phyloP scores from a whole-genome alignment of 2,329 filamentous ascomycete species.

The Xylariaceae sp. region DNA sequence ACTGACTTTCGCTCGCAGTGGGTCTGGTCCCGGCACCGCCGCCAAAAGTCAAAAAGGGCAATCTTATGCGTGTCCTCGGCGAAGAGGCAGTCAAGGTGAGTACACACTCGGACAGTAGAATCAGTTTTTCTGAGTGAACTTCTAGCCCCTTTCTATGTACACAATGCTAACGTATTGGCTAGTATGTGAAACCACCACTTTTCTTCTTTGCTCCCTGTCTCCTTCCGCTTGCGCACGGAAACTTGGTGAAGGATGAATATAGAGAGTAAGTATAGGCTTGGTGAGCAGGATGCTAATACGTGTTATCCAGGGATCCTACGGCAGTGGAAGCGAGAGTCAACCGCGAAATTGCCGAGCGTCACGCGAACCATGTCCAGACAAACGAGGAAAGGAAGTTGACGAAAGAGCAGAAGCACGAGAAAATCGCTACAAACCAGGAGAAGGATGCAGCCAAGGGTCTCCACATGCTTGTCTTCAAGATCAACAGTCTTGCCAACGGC shows the following conservation, averaged over 20 bases:
- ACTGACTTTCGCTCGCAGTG: conserved; percentile 42
- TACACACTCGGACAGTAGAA: background rate
- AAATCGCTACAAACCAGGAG: conserved; percentile 79
- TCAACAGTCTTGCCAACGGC: conserved; percentile 86
- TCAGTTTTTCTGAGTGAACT: background rate
- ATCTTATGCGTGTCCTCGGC: conserved; percentile 95
- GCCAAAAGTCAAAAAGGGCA: conserved; percentile 95
- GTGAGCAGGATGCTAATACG: background rate
- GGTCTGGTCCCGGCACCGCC: conserved; percentile 88
- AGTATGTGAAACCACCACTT: background rate
- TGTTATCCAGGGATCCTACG: conserved; percentile 68
- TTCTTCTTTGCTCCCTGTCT: background rate
- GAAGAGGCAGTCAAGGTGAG: conserved; percentile 76
- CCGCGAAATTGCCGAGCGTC: conserved; percentile 85
- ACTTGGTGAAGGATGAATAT: background rate
- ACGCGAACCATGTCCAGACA: conserved; percentile 71
- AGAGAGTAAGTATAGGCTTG: background rate
- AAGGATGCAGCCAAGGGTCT: conserved; percentile 88
- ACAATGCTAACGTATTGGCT: background rate
- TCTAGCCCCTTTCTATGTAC: background rate
- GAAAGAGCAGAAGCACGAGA: conserved; percentile 84
- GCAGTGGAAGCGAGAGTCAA: conserved; percentile 95
- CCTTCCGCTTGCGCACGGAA: background rate
- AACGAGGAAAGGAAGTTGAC: conserved; percentile 88
- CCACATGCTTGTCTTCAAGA: conserved; percentile 83